Conservation (phyloP, 345 rosid genomes). For the Eucalyptus polyanthemos region DNA sequence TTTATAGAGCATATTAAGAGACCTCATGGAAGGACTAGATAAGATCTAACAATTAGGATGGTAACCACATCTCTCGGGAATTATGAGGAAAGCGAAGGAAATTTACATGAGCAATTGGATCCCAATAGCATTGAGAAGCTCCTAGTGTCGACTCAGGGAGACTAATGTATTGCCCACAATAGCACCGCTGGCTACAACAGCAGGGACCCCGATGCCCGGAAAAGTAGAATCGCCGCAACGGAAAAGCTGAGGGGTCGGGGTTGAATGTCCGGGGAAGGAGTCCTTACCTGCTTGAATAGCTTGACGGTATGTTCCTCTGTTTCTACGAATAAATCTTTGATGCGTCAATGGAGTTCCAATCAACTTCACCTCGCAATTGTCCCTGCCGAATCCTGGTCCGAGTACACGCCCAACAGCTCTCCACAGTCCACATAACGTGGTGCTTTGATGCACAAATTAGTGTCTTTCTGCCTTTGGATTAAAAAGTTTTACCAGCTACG, state of each 20-base stretch:
- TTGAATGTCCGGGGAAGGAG: constrained; percentile 70
- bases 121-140: constrained; percentile 85
- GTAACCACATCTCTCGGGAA: not conserved
- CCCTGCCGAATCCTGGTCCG: constrained; percentile 63
- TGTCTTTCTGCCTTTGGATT: not conserved
- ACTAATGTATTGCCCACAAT: constrained; percentile 17
- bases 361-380: constrained; percentile 72
- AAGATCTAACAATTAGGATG: not conserved
- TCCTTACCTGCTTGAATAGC: constrained; percentile 76
- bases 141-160: constrained; percentile 27
- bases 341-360: constrained; percentile 90
- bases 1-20: not conserved
- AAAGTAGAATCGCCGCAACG: constrained; percentile 92
- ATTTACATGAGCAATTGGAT: constrained; percentile 4
- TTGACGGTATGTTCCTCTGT: constrained; percentile 79
- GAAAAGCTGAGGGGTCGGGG: constrained; percentile 63
- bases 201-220: constrained; percentile 87
- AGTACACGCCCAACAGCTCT: constrained; percentile 75
- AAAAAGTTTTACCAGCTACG: not conserved
- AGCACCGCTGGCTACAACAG: constrained; percentile 89
- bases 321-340: constrained; percentile 62
- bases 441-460: not conserved
- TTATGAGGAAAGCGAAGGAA: not conserved
- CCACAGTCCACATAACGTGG: constrained; percentile 93
- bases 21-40: not conserved